Evolutionary conservation across 2,329 filamentous ascomycete genomes (phyloP), one percentile per base, ranked within the genome.

Genomic region (Emydomyces testavorans): DNA sequence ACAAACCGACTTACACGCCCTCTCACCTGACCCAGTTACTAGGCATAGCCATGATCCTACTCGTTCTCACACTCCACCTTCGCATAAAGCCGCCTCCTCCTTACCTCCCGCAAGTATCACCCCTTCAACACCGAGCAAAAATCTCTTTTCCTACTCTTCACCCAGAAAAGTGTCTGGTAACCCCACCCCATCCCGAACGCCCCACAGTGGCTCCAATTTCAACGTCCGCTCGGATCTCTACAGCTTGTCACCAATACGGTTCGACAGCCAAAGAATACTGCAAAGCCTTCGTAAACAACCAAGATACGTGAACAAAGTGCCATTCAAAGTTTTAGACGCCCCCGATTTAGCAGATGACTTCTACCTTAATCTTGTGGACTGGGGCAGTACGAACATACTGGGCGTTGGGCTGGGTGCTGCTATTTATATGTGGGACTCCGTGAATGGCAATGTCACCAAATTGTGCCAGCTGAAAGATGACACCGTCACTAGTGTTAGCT

Each of bases 371-470:
- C 71, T 98, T 21, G 90, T 98, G 2, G 92, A 98, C 61, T 98
- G 92, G 92, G 92, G 92, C 36, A 93, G 86, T 58, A 88, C 85
- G 56, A 94, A 96, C 64, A 83, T 94, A 6, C 74, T 98, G 8
- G 92, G 90, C 5, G 92, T 98, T 36, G 92, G 92, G 0, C 71
- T 98, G 21, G 89, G 89, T 15, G 86, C 84, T 15, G 93, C 86
- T 56, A 92, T 98, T 4, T 98, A 96, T 62, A 92, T 96, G 80
- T 98, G 92, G 92, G 94, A 95, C 63, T 92, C 89, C 3, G 80
- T 87, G 56, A 84, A 84, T 6, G 92, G 90, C 53, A 79, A 85
- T 54, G 92, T 98, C 2, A 94, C 88, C 52, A 94, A 93, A 66
- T 76, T 98, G 7, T 96, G 92, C 66, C 90, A 93, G 38, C 72